Evolutionary conservation across 331 rosid genomes (phyloP).

Genomic region (Acacia pycnantha): DNA sequence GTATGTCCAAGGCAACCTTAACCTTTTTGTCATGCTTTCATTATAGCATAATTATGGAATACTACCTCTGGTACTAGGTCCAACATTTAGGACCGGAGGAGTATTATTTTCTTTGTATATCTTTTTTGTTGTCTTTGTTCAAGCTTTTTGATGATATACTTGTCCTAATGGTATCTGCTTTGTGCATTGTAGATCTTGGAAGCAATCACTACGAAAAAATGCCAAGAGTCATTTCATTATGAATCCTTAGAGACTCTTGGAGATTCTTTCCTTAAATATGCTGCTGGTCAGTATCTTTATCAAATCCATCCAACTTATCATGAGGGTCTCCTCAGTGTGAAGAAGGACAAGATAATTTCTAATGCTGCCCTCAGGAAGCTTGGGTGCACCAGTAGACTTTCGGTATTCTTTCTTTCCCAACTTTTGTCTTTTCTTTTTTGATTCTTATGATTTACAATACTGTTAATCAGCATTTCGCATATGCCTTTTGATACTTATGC

Average conservation of each 20-base stretch:
- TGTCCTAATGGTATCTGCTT: slow-evolving; percentile 1
- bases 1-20: background rate
- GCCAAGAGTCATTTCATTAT: slow-evolving; percentile 70
- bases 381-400: slow-evolving; percentile 59
- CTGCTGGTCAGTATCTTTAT: slow-evolving; percentile 68
- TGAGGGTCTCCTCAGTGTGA: slow-evolving; percentile 75
- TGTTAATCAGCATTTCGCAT: background rate
- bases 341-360: slow-evolving; percentile 65
- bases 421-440: background rate
- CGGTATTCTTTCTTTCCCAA: slow-evolving; percentile 47
- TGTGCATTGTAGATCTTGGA: slow-evolving; percentile 66
- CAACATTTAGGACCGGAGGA: too few species aligned
- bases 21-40: background rate
- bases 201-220: slow-evolving; percentile 72
- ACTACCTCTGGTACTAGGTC: too few species aligned
- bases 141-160: background rate
- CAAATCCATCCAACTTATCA: slow-evolving; percentile 50
- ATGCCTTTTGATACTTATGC: background rate
- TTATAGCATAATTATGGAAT: background rate
- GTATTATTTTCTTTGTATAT: too few species aligned
- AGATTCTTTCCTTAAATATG: slow-evolving; percentile 91
- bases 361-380: slow-evolving; percentile 68
- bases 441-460: slow-evolving; percentile 1
- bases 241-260: slow-evolving; percentile 92
- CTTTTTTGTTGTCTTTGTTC: background rate